These are phyloP conservation scores for Poa annua DNA, from an alignment of 176 grass and related monocot genomes.

Conservation along the genomic window DNA sequence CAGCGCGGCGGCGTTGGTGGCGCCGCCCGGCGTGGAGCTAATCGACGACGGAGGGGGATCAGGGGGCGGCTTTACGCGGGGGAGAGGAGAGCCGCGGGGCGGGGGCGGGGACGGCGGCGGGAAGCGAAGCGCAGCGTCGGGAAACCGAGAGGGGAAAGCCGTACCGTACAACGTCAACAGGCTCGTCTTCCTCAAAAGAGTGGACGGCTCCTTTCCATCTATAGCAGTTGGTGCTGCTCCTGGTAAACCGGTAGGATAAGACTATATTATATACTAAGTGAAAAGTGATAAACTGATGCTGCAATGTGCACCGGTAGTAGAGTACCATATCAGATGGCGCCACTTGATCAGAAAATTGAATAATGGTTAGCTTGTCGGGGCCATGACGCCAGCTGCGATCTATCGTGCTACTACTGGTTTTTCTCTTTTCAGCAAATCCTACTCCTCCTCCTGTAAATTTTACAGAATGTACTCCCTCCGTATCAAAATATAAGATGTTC, in stretches of 20 bases:
- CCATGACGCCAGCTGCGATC: conserved; percentile 18
- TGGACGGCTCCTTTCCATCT: conserved; percentile 29
- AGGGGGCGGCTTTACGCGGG: too few relatives aligned
- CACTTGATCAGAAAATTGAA: conserved; percentile 31
- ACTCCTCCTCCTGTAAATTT: too few relatives aligned
- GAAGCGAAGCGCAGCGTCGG: too few relatives aligned
- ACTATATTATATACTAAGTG: too few relatives aligned
- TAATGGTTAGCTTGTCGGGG: neutral
- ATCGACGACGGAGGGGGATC: too few relatives aligned
- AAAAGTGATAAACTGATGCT: neutral
- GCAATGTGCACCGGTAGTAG: neutral
- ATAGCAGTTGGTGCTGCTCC: conserved; percentile 14
- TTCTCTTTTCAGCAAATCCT: too few relatives aligned
- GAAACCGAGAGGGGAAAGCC: conserved; percentile 27
- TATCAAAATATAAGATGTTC: too few relatives aligned
- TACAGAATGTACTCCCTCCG: too few relatives aligned
- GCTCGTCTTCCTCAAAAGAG: conserved; percentile 21
- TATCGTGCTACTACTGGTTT: too few relatives aligned
- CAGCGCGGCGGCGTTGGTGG: neutral
- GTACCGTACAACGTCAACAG: conserved; percentile 38
- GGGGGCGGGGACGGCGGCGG: too few relatives aligned
- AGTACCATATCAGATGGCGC: neutral
- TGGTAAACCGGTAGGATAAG: neutral
- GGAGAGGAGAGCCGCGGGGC: too few relatives aligned
- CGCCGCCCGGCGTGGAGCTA: too few relatives aligned